Evolutionary conservation across 1,284 basidiomycete species (phyloP).

Genomic region (Pseudozyma flocculosa): DNA sequence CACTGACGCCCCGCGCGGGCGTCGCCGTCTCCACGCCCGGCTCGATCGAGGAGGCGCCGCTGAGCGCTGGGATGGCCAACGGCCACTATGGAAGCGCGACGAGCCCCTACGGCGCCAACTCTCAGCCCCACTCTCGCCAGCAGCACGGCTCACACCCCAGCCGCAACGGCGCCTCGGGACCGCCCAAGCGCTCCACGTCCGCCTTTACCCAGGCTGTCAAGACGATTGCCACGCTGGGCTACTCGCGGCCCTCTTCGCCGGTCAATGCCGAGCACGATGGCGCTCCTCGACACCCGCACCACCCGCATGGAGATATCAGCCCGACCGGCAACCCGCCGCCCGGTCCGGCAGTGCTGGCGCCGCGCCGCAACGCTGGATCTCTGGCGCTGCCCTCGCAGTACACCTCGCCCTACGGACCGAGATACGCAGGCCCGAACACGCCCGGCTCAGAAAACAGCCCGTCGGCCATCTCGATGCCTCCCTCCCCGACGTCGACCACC

Average conservation of each 20-base stretch:
- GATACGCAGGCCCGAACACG: constrained; percentile 1
- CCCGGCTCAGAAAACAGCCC: constrained; percentile 9
- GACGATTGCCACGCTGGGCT: constrained; percentile 47
- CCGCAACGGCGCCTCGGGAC: constrained; percentile 59
- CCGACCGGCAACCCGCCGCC: constrained; percentile 32
- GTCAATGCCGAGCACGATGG: constrained; percentile 31
- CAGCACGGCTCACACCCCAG: neutral
- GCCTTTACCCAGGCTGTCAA: constrained; percentile 48
- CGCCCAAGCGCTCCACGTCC: constrained; percentile 49
- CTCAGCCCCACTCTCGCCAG: no score
- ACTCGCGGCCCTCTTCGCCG: constrained; percentile 43
- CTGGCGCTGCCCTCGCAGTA: constrained; percentile 29
- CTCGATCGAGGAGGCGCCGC: constrained; percentile 3
- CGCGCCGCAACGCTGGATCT: constrained; percentile 18
- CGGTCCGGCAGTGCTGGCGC: constrained; percentile 28
- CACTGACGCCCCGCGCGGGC: constrained; percentile 56
- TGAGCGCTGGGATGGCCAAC: neutral
- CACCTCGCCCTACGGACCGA: constrained; percentile 20
- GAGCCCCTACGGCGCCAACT: neutral
- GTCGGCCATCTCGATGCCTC: constrained; percentile 18
- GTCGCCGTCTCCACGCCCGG: constrained; percentile 56
- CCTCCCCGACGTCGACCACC: constrained; percentile 16
- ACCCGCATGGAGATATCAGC: constrained; percentile 18
- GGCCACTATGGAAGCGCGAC: no score
- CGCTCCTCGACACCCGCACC: constrained; percentile 9